A percentile compares a stretch with the other conserved stretches of the same genome.
These are phyloP conservation scores for Talaromyces rugulosus DNA, from an alignment of 2,329 filamentous ascomycete species.

Conservation along the genomic window DNA sequence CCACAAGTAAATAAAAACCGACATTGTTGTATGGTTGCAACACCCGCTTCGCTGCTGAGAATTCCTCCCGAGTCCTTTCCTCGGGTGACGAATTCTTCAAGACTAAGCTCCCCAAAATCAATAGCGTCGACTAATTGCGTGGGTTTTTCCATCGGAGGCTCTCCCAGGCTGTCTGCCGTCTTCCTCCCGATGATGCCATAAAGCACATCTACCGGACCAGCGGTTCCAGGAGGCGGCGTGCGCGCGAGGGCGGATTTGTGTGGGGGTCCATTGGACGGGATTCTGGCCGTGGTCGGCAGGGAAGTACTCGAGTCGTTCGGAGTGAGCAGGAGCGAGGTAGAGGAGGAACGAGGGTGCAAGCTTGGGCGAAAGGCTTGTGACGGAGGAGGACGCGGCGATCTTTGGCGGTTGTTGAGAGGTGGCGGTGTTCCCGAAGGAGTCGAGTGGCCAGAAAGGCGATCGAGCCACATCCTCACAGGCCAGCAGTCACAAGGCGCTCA, in stretches of 20 bases:
- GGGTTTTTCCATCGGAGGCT: slow-evolving; percentile 27
- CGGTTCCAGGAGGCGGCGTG: slow-evolving; percentile 51
- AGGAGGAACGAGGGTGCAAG: slow-evolving; percentile 68
- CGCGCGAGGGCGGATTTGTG: slow-evolving; percentile 56
- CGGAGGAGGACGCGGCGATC: slow-evolving; percentile 66
- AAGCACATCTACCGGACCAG: slow-evolving; percentile 69
- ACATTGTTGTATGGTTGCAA: slow-evolving; percentile 70
- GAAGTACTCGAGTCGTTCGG: slow-evolving; percentile 74
- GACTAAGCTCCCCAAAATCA: slow-evolving; percentile 72
- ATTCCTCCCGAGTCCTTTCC: slow-evolving; percentile 26
- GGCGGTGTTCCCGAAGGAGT: slow-evolving; percentile 61
- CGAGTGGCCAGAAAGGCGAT: slow-evolving; percentile 72
- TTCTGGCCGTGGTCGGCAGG: slow-evolving; percentile 58
- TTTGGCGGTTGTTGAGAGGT: slow-evolving; percentile 56
- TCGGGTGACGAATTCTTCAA: slow-evolving; percentile 63
- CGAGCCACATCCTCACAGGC: slow-evolving; percentile 73
- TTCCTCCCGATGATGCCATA: slow-evolving; percentile 52
- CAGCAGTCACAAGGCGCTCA: not conserved
- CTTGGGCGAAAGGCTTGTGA: slow-evolving; percentile 65
- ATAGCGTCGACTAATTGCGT: slow-evolving; percentile 58
- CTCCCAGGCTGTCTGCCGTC: slow-evolving; percentile 14
- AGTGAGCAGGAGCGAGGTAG: slow-evolving; percentile 67
- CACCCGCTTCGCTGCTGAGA: slow-evolving; percentile 35
- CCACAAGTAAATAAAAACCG: slow-evolving; percentile 30
- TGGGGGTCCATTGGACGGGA: slow-evolving; percentile 63